Evolutionary conservation across 169 alveolate species (phyloP).

Genomic region (Amoebophrya sp.): DNA sequence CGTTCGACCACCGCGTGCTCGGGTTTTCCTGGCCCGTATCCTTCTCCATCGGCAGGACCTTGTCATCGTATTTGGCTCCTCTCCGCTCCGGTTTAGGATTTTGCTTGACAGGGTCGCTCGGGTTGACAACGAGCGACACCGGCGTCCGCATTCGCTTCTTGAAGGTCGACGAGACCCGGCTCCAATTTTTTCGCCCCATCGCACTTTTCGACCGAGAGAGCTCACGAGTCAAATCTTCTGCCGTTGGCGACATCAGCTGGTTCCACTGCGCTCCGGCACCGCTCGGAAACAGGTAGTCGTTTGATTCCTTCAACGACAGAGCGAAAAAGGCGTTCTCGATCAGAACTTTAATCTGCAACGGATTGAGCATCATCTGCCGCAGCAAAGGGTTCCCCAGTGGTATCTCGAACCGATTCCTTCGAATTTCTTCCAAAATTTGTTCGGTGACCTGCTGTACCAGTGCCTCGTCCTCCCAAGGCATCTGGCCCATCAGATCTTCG

Average conservation of each 20-base stretch:
- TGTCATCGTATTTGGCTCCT: neutral
- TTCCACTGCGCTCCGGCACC: neutral
- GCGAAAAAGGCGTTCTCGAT: neutral
- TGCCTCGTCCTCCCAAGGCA: neutral
- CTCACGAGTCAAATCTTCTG: neutral
- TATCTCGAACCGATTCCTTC: neutral
- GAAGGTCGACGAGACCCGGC: neutral
- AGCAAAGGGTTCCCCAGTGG: neutral
- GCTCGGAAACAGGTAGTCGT: neutral
- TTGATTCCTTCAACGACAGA: neutral
- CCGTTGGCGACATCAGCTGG: neutral
- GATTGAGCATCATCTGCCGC: neutral
- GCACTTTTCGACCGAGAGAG: neutral
- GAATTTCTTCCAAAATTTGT: neutral
- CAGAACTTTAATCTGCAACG: neutral
- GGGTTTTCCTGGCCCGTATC: neutral
- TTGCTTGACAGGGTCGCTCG: neutral
- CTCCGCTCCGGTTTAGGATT: neutral
- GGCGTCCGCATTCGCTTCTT: neutral
- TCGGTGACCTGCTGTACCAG: neutral
- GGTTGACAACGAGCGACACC: neutral
- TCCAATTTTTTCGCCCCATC: no score
- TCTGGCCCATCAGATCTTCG: neutral
- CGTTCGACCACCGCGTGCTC: neutral
- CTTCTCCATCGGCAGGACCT: conserved; percentile 1